Evolutionary conservation across 768 basidiomycete species (phyloP).

Genomic region (Pleurotus pulmonarius): DNA sequence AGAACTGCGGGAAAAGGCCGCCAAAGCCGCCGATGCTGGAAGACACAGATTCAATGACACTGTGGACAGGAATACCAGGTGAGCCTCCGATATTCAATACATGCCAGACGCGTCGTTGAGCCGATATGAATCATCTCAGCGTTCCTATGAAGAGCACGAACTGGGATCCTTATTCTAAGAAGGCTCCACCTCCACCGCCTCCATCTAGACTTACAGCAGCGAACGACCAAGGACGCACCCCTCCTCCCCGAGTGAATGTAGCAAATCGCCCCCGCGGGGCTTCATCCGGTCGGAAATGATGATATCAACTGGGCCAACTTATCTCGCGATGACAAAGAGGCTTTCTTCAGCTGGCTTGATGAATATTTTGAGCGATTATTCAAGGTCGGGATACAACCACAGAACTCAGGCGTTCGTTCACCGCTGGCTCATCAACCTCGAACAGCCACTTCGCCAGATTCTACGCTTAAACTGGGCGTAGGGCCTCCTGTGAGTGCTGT

Average conservation of each 20-base stretch:
- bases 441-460: background rate
- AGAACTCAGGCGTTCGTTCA: background rate
- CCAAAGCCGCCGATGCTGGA: conserved; percentile 54
- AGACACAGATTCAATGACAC: conserved; percentile 50
- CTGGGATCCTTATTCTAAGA: conserved; percentile 60
- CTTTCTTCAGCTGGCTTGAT: conserved; percentile 77
- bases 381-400: conserved; percentile 21
- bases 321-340: conserved; percentile 61
- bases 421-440: background rate
- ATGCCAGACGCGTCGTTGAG: too few relatives aligned
- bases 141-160: conserved; percentile 56
- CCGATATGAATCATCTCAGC: conserved; percentile 24
- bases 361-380: conserved; percentile 65
- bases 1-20: conserved; percentile 63
- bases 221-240: conserved; percentile 15
- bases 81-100: background rate
- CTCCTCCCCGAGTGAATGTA: conserved; percentile 29
- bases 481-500: conserved; percentile 15
- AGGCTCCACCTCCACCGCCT: conserved; percentile 42
- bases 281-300: conserved; percentile 12
- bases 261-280: conserved; percentile 22
- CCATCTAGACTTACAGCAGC: conserved; percentile 14
- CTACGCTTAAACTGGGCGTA: background rate
- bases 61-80: conserved; percentile 54
- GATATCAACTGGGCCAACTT: conserved; percentile 71